Conservation (phyloP, 305 asterid genomes). For the Solanum hybrid region DNA sequence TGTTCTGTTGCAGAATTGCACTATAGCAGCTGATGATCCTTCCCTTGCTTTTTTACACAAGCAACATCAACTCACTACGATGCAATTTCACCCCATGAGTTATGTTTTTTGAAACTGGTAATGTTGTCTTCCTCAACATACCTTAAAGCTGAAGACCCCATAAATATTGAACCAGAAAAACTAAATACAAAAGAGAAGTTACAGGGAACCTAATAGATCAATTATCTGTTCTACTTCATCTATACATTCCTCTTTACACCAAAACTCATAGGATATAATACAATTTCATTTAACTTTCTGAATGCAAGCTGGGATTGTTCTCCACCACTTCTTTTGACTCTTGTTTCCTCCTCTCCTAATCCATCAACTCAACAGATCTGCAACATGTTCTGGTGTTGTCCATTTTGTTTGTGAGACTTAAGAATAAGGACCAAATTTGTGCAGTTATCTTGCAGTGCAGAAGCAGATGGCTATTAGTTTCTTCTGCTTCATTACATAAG, state of each 20-base stretch:
- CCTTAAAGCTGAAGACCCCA: neutral
- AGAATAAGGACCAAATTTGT: neutral
- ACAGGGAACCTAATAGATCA: neutral
- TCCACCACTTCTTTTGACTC: neutral
- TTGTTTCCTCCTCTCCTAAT: neutral
- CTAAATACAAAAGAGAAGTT: neutral
- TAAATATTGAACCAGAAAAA: neutral
- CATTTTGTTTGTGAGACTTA: neutral
- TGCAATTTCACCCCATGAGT: neutral
- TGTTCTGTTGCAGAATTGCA: neutral
- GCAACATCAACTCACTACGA: neutral
- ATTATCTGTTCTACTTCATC: neutral
- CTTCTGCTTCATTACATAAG: neutral
- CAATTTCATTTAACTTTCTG: neutral
- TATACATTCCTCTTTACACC: neutral
- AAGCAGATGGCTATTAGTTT: neutral
- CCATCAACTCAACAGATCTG: neutral
- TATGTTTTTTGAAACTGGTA: neutral
- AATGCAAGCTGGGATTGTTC: neutral
- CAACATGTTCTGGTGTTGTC: neutral
- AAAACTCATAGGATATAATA: neutral
- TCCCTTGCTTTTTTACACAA: neutral
- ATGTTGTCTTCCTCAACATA: neutral
- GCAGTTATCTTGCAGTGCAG: neutral
- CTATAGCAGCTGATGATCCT: neutral